phyloP scores from a whole-genome alignment of 2,329 filamentous ascomycete species.

The Pyricularia grisea region DNA sequence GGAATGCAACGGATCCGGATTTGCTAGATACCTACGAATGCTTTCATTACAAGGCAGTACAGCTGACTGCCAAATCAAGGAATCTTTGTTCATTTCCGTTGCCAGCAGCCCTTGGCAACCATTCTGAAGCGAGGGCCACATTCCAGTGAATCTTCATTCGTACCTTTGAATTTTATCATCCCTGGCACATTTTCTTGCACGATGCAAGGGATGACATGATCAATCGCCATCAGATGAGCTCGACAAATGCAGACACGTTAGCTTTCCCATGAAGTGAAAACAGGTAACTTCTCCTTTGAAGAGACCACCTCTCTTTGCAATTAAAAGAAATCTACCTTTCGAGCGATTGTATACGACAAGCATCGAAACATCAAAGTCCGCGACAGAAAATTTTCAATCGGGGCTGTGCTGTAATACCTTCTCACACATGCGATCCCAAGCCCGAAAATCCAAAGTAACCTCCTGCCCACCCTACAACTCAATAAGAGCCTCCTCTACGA shows the following conservation, averaged over 20 bases:
- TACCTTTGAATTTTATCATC: not conserved
- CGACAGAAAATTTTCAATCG: not conserved
- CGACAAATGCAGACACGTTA: not conserved
- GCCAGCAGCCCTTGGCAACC: not conserved
- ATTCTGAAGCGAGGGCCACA: not conserved
- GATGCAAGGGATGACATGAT: not conserved
- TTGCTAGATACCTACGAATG: not conserved
- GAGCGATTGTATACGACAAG: not conserved
- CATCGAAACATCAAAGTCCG: not conserved
- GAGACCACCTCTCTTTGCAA: not conserved
- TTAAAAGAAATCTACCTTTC: not conserved
- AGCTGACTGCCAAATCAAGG: too few relatives aligned
- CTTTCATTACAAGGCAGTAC: not conserved
- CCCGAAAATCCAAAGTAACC: not conserved
- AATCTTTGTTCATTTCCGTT: not conserved
- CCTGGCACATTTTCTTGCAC: not conserved
- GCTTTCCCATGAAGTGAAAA: not conserved
- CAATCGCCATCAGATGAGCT: not conserved
- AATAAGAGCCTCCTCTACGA: constrained; percentile 69
- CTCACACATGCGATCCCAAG: not conserved
- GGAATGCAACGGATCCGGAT: not conserved
- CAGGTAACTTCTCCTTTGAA: not conserved
- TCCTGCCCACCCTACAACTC: constrained; percentile 38
- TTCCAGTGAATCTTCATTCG: too few relatives aligned
- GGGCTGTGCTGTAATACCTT: not conserved